Evolutionary conservation across 768 basidiomycete genomes (phyloP).

Genomic region (Boletus rex-veris): DNA sequence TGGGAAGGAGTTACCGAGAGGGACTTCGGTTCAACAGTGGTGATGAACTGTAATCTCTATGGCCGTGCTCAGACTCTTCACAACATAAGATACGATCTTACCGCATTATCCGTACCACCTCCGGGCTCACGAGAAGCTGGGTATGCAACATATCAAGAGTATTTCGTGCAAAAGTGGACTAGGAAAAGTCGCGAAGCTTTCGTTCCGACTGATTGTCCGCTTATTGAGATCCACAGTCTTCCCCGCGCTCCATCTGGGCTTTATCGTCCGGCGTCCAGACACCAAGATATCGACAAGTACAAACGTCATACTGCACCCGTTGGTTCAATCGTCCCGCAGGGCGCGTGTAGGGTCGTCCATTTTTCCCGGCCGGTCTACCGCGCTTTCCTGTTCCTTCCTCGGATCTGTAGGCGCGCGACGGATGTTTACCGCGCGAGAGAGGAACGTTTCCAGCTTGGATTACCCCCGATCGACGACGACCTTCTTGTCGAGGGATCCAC

Average conservation of each 20-base stretch:
- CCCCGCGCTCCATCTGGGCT: slow-evolving; percentile 40
- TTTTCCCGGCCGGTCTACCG: slow-evolving; percentile 49
- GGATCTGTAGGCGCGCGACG: slow-evolving; percentile 62
- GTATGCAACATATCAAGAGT: slow-evolving; percentile 55
- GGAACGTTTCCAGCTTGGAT: slow-evolving; percentile 50
- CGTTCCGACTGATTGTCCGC: slow-evolving; percentile 55
- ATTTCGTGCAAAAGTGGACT: slow-evolving; percentile 54
- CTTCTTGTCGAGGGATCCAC: slow-evolving; percentile 73
- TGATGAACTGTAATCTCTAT: slow-evolving; percentile 51
- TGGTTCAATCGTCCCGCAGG: slow-evolving; percentile 39
- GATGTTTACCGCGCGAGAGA: slow-evolving; percentile 57
- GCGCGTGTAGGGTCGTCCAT: slow-evolving; percentile 51
- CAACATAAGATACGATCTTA: slow-evolving; percentile 60
- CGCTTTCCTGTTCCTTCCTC: slow-evolving; percentile 59
- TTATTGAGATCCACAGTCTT: slow-evolving; percentile 53
- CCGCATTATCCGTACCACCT: slow-evolving; percentile 56
- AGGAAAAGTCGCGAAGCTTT: slow-evolving; percentile 40
- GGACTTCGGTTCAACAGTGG: slow-evolving; percentile 48
- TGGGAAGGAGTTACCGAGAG: slow-evolving; percentile 53
- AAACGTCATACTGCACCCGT: slow-evolving; percentile 20
- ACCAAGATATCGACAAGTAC: slow-evolving; percentile 27
- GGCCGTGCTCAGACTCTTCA: slow-evolving; percentile 58
- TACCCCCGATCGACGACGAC: slow-evolving; percentile 57
- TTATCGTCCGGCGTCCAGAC: slow-evolving; percentile 34
- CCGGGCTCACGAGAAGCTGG: slow-evolving; percentile 47